Percentiles rank a stretch among this genome's conserved stretches.
These are phyloP conservation scores for Peniophora sp. DNA, from an alignment of 1,284 basidiomycete genomes.

Conservation along the genomic window DNA sequence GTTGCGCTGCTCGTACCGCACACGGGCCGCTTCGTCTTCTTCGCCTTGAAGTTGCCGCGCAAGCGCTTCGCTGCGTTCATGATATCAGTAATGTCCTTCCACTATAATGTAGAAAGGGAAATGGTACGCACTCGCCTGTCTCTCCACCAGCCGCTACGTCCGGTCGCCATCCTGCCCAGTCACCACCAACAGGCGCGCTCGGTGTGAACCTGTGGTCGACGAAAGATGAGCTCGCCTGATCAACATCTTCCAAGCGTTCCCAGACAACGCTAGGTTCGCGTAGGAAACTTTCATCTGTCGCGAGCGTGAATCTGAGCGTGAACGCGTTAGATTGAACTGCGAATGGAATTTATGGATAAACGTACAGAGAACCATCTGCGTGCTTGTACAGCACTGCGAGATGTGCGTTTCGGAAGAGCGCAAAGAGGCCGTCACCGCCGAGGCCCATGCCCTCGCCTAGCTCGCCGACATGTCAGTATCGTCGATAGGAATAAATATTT, in stretches of 20 bases:
- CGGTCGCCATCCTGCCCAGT: constrained; percentile 54
- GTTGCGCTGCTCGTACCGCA: constrained; percentile 22
- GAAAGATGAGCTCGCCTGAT: constrained; percentile 69
- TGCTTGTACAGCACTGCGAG: constrained; percentile 80
- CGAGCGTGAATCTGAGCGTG: constrained; percentile 51
- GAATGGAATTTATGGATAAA: too few relatives aligned
- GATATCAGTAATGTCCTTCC: not conserved
- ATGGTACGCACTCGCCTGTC: constrained; percentile 43
- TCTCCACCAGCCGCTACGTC: constrained; percentile 31
- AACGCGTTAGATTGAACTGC: too few relatives aligned
- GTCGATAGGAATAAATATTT: too few relatives aligned
- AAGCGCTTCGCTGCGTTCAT: constrained; percentile 41
- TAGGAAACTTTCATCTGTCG: constrained; percentile 76
- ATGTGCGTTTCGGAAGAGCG: constrained; percentile 86
- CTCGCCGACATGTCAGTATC: constrained; percentile 38
- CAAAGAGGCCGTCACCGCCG: constrained; percentile 36
- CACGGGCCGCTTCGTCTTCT: constrained; percentile 50
- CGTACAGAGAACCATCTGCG: constrained; percentile 32
- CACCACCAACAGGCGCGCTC: constrained; percentile 68
- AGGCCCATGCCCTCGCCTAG: not conserved
- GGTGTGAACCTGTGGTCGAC: constrained; percentile 62
- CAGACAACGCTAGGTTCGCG: constrained; percentile 76
- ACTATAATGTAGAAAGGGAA: not conserved
- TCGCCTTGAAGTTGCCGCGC: constrained; percentile 69
- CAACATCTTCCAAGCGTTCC: constrained; percentile 85